Percentiles rank a stretch among this genome's conserved stretches.
Conservation (phyloP, 2,329 filamentous ascomycete species). For the Purpureocillium lavendulum region DNA sequence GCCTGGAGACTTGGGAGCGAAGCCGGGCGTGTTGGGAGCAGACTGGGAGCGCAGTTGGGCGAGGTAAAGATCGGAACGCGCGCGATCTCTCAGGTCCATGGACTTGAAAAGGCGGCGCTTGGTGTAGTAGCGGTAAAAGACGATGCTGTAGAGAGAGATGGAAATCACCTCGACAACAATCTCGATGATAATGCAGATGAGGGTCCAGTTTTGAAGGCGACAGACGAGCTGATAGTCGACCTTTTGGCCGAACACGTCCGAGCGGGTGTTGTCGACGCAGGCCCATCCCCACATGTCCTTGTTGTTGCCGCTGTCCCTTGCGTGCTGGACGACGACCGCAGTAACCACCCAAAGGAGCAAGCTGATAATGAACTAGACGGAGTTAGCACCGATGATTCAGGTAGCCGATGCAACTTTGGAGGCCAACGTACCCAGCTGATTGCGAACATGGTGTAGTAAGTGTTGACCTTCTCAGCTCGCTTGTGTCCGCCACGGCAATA, state of each 20-base stretch:
- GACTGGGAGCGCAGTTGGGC: constrained; percentile 78
- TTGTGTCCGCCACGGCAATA: constrained; percentile 86
- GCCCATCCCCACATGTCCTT: constrained; percentile 98
- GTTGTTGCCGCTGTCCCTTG: constrained; percentile 58
- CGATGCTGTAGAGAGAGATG: constrained; percentile 84
- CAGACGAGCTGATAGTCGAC: constrained; percentile 87
- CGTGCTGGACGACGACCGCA: constrained; percentile 74
- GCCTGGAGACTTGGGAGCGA: constrained; percentile 54
- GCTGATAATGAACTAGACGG: constrained; percentile 66
- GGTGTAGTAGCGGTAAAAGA: constrained; percentile 96
- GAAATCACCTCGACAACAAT: constrained; percentile 86
- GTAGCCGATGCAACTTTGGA: too few species aligned
- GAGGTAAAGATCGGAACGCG: constrained; percentile 90
- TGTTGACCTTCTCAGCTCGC: constrained; percentile 82
- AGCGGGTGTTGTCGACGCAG: constrained; percentile 81
- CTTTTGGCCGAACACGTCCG: constrained; percentile 67
- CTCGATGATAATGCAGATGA: constrained; percentile 97
- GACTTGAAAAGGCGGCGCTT: constrained; percentile 94
- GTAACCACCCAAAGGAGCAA: constrained; percentile 88
- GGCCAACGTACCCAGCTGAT: constrained; percentile 56
- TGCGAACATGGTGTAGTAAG: constrained; percentile 93
- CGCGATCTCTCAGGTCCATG: constrained; percentile 92
- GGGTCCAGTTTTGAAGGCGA: constrained; percentile 85
- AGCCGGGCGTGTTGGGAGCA: constrained; percentile 88
- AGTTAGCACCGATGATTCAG: too few species aligned